phyloP scores from a whole-genome alignment of 1,284 basidiomycete species.

The Cystobasidium pallidum region DNA sequence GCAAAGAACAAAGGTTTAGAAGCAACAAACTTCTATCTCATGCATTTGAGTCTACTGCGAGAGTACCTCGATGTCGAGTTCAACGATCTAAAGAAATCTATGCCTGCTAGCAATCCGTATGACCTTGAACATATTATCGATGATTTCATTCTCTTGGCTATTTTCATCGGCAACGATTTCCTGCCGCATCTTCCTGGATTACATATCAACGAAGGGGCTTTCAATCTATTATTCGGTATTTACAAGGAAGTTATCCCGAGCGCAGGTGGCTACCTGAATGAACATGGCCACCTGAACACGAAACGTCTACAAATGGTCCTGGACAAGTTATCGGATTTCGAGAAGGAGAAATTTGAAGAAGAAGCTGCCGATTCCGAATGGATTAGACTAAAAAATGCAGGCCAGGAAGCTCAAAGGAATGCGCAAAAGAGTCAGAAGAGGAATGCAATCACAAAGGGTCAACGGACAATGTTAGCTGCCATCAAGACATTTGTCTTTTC shows the following conservation, averaged over 20 bases:
- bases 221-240: constrained; percentile 88
- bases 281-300: constrained; percentile 80
- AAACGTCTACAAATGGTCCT: constrained; percentile 82
- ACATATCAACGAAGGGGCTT: constrained; percentile 95
- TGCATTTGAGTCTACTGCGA: constrained; percentile 91
- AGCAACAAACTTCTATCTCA: constrained; percentile 87
- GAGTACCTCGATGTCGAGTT: constrained; percentile 98
- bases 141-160: constrained; percentile 93
- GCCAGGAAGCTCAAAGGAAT: constrained; percentile 50
- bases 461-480: constrained; percentile 73
- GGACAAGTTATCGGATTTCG: constrained; percentile 83
- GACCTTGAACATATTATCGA: constrained; percentile 92
- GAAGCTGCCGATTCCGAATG: constrained; percentile 85
- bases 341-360: constrained; percentile 85
- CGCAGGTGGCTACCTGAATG: constrained; percentile 91
- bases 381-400: constrained; percentile 66
- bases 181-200: constrained; percentile 93
- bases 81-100: constrained; percentile 57
- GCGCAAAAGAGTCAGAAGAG: constrained; percentile 36
- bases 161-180: constrained; percentile 98
- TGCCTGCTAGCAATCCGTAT: constrained; percentile 63
- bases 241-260: constrained; percentile 88
- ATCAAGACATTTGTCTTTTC: constrained; percentile 72
- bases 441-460: constrained; percentile 59
- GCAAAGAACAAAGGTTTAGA: constrained; percentile 65